These are phyloP conservation scores for Populus simonii DNA, from an alignment of 345 rosid species.

Conservation along the genomic window DNA sequence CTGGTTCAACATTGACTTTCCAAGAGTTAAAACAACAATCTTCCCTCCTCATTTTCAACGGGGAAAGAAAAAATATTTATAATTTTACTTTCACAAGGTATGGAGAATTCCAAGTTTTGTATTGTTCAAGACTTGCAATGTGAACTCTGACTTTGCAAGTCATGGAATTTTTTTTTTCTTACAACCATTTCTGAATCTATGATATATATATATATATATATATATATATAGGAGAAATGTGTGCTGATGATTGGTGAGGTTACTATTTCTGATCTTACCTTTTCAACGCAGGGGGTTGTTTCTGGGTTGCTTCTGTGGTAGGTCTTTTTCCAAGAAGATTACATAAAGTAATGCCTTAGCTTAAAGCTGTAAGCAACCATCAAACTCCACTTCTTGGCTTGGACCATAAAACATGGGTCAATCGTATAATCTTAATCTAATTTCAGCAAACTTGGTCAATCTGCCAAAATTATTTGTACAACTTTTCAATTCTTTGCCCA, in stretches of 20 bases:
- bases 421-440: not conserved
- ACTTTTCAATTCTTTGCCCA: not conserved
- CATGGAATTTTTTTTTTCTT: not conserved
- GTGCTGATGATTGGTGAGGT: not conserved
- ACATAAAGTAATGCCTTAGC: not conserved
- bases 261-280: not conserved
- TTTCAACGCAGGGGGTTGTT: not conserved
- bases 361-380: not conserved
- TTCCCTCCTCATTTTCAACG: not conserved
- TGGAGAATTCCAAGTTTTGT: not conserved
- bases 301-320: not conserved
- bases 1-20: conserved; percentile 36
- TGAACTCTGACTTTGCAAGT: not conserved
- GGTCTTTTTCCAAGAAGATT: not conserved
- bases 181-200: not conserved
- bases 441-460: not conserved
- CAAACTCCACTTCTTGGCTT: not conserved
- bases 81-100: not conserved
- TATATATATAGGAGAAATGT: no score
- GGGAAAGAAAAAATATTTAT: not conserved
- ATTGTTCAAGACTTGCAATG: not conserved
- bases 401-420: not conserved
- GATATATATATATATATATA: no score
- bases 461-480: not conserved
- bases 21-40: conserved; percentile 3